phyloP scores from a whole-genome alignment of 2,329 filamentous ascomycete species.

The Xylariales sp. region DNA sequence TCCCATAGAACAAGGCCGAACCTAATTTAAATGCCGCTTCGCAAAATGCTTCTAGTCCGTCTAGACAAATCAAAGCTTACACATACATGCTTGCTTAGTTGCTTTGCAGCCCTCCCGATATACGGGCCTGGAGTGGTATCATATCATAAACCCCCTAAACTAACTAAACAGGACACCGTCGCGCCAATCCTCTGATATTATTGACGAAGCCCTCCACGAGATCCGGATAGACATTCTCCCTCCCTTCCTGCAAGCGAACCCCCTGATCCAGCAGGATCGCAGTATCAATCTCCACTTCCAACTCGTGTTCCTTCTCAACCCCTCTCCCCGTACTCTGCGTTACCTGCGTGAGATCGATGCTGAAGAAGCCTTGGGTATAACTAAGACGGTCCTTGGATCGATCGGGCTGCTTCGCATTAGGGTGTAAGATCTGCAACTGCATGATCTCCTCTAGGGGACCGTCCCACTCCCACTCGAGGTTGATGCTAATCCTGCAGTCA shows the following conservation, averaged over 20 bases:
- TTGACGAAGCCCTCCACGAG: constrained; percentile 71
- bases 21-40: no score
- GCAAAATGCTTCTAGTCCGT: no score
- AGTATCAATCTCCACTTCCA: constrained; percentile 73
- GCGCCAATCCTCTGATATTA: constrained; percentile 60
- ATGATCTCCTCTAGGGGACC: constrained; percentile 59
- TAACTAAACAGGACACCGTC: constrained; percentile 21
- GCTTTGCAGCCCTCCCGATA: no score
- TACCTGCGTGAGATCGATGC: constrained; percentile 91
- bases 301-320: constrained; percentile 66
- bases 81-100: no score
- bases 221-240: constrained; percentile 58
- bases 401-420: constrained; percentile 44
- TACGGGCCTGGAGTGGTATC: no score
- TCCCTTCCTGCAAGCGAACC: constrained; percentile 43
- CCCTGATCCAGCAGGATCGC: constrained; percentile 62
- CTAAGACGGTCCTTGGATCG: constrained; percentile 87
- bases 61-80: no score
- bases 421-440: constrained; percentile 26
- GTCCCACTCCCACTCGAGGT: constrained; percentile 85
- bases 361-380: constrained; percentile 82
- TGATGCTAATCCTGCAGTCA: constrained; percentile 91
- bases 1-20: no score
- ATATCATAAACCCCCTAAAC: no score
- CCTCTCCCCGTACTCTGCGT: constrained; percentile 44